A percentile compares a stretch with the other conserved stretches of the same genome.
These are phyloP conservation scores for Pseudocercospora crystallina DNA, from an alignment of 2,329 filamentous ascomycete genomes.

Conservation along the genomic window DNA sequence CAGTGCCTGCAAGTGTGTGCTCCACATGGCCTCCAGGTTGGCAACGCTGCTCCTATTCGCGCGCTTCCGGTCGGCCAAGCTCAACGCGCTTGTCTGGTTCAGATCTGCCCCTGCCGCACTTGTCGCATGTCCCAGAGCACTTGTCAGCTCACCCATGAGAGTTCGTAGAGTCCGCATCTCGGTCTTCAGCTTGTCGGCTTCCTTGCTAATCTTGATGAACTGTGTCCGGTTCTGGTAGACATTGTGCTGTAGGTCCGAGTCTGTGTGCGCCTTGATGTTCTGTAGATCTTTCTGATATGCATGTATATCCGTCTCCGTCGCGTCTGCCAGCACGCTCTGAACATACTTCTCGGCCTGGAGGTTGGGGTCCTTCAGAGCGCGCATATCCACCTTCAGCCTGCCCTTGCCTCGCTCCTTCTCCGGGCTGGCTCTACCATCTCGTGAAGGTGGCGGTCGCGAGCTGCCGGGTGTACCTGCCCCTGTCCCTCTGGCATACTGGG, in stretches of 20 bases:
- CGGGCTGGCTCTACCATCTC: conserved; percentile 38
- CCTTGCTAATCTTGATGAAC: conserved; percentile 99
- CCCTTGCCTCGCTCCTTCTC: conserved; percentile 21
- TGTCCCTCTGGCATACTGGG: conserved; percentile 49
- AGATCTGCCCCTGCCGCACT: conserved; percentile 40
- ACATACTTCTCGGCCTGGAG: conserved; percentile 73
- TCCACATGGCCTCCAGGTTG: conserved; percentile 68
- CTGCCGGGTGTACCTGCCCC: conserved; percentile 3
- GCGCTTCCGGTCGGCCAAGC: conserved; percentile 48
- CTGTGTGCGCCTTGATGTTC: conserved; percentile 74
- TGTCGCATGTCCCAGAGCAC: conserved; percentile 48
- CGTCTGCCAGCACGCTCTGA: conserved; percentile 68
- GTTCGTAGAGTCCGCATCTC: conserved; percentile 91
- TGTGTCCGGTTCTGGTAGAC: conserved; percentile 96
- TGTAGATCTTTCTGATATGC: conserved; percentile 75
- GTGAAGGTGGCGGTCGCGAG: conserved; percentile 19
- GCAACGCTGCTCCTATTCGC: conserved; percentile 90
- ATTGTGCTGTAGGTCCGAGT: conserved; percentile 85
- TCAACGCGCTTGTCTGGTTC: conserved; percentile 34
- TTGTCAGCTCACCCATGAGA: conserved; percentile 84
- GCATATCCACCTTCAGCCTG: conserved; percentile 70
- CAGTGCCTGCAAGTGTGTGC: conserved; percentile 69
- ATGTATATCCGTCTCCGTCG: conserved; percentile 81
- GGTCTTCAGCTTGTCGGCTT: conserved; percentile 93
- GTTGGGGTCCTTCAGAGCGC: conserved; percentile 75